Percentiles rank a stretch among this genome's conserved stretches.
These are phyloP conservation scores for Tetrahymena elliotti DNA, from an alignment of 73 alveolate genomes.

Conservation along the genomic window DNA sequence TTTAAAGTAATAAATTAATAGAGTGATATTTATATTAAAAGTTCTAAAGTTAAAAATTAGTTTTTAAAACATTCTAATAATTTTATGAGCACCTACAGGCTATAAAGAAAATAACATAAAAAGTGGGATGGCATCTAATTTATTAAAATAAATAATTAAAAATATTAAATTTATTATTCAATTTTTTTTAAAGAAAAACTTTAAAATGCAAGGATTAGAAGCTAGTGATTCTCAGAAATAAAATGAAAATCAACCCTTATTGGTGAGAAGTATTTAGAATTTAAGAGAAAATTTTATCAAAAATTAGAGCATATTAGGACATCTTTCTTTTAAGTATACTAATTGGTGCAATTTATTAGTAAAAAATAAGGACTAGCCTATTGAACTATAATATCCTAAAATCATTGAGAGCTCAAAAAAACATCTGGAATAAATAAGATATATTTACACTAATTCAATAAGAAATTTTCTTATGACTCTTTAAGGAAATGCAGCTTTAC, in stretches of 20 bases:
- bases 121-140: not conserved
- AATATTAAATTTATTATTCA: too few relatives aligned
- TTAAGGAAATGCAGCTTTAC: not conserved
- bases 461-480: not conserved
- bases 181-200: too few relatives aligned
- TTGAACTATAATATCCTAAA: not conserved
- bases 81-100: not conserved
- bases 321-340: not conserved
- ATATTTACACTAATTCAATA: not conserved
- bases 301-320: not conserved
- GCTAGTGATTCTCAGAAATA: not conserved
- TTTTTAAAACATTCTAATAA: not conserved
- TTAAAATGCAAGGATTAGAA: too few relatives aligned
- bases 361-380: not conserved
- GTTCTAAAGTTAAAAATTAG: too few relatives aligned
- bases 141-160: too few relatives aligned
- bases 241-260: not conserved
- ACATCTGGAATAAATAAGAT: not conserved
- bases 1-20: too few relatives aligned
- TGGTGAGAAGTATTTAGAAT: not conserved
- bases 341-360: not conserved
- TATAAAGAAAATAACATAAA: too few relatives aligned
- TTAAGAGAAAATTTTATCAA: not conserved
- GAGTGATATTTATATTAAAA: not conserved
- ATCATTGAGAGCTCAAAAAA: not conserved